Percentiles rank a stretch among this genome's conserved stretches.
phyloP scores from a whole-genome alignment of 805 yeast genomes.

The Pichia nakasei region DNA sequence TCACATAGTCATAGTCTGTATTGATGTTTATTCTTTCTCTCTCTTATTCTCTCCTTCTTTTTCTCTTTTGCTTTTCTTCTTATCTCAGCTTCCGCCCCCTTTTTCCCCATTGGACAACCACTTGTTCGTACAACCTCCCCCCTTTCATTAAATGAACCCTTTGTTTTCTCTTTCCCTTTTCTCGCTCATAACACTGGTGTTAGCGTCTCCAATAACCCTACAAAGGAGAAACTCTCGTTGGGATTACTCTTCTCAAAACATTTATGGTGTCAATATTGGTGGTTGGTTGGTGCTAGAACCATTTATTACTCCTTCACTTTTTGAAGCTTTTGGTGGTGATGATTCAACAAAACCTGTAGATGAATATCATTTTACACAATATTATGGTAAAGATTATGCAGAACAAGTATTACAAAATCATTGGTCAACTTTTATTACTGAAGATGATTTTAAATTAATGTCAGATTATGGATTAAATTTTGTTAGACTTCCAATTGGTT shows the following conservation, averaged over 20 bases:
- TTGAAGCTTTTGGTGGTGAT: conserved; percentile 38
- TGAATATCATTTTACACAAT: conserved; percentile 61
- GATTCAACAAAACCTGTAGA: conserved; percentile 58
- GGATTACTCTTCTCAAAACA: conserved; percentile 22
- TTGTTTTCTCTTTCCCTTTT: background rate
- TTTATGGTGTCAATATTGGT: conserved; percentile 71
- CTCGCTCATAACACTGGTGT: conserved; percentile 2
- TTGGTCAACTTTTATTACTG: conserved; percentile 74
- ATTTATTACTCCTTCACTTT: conserved; percentile 72
- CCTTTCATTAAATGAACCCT: background rate
- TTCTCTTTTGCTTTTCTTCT: too few species aligned
- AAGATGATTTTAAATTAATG: conserved; percentile 57
- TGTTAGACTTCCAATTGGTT: conserved; percentile 88
- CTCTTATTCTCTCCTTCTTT: too few species aligned
- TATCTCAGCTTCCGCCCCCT: too few species aligned
- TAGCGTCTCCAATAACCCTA: conserved; percentile 20
- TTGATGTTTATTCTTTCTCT: too few species aligned
- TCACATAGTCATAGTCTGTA: too few species aligned
- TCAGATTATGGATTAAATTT: conserved; percentile 61
- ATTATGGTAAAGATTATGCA: conserved; percentile 56
- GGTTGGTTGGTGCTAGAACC: conserved; percentile 91
- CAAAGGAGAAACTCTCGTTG: conserved; percentile 25
- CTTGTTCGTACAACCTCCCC: too few species aligned
- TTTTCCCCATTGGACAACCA: too few species aligned
- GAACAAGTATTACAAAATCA: conserved; percentile 46